Conservation (phyloP, 129 eudicot species). For the Escallonia herrerae region DNA sequence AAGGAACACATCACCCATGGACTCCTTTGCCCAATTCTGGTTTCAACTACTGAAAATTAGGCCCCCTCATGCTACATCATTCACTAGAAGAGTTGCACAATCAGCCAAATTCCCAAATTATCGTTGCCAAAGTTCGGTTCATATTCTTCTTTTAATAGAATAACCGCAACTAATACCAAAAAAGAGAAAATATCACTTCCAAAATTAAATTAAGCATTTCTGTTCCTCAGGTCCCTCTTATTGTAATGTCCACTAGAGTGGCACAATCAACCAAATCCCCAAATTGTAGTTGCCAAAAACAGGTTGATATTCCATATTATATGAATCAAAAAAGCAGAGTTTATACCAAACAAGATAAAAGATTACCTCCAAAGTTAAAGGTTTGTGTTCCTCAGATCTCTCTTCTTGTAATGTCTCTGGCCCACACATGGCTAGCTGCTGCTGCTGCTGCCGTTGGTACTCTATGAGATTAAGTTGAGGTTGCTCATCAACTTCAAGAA, state of each 20-base stretch:
- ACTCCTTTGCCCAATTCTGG: too few species aligned
- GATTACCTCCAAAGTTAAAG: background rate
- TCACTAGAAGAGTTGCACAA: background rate
- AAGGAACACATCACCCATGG: too few species aligned
- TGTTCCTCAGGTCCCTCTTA: background rate
- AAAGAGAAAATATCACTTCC: background rate
- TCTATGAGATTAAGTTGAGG: background rate
- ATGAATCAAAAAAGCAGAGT: background rate
- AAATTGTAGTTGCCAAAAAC: background rate
- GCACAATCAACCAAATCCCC: background rate
- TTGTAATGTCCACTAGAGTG: background rate
- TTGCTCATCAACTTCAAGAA: slow-evolving; percentile 18
- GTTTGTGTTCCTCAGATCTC: too few species aligned
- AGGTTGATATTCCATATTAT: background rate
- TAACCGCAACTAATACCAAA: background rate
- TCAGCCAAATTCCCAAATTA: background rate
- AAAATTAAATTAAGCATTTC: too few species aligned
- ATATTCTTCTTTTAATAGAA: too few species aligned
- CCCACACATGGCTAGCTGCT: background rate
- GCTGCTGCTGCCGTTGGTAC: slow-evolving; percentile 4
- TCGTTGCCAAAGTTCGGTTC: background rate
- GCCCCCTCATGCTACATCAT: too few species aligned
- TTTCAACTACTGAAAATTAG: too few species aligned
- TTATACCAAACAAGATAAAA: background rate
- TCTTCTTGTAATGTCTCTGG: background rate